These are phyloP conservation scores for Myochromella boudieri DNA, from an alignment of 768 basidiomycete genomes.

Conservation along the genomic window DNA sequence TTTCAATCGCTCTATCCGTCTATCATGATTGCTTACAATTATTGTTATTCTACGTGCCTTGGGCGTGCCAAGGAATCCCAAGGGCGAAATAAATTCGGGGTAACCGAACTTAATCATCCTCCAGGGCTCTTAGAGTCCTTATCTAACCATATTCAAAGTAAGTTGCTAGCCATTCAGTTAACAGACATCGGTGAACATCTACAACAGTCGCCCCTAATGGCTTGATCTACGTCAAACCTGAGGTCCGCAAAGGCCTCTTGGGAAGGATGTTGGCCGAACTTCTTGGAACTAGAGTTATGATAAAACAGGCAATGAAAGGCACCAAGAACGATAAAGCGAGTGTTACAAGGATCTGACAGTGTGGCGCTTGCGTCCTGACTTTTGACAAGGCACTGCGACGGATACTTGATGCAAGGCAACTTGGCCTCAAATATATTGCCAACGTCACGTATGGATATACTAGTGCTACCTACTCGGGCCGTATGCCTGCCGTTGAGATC, in stretches of 20 bases:
- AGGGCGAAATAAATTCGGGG: constrained; percentile 86
- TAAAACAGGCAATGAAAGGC: constrained; percentile 94
- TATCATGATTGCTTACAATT: constrained; percentile 98
- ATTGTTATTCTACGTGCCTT: constrained; percentile 94
- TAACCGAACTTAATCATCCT: constrained; percentile 67
- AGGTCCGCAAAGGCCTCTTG: constrained; percentile 81
- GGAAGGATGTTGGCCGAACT: constrained; percentile 92
- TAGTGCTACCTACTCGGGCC: constrained; percentile 88
- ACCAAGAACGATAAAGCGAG: constrained; percentile 78
- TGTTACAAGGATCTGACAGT: too few species aligned
- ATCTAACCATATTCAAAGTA: constrained; percentile 76
- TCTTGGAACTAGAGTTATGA: constrained; percentile 95
- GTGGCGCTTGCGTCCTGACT: background rate
- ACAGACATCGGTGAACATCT: background rate
- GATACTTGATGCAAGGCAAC: constrained; percentile 87
- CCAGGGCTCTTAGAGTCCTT: constrained; percentile 68
- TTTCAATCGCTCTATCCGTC: constrained; percentile 97
- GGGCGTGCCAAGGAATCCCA: constrained; percentile 88
- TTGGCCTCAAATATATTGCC: constrained; percentile 90
- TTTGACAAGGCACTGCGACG: constrained; percentile 74
- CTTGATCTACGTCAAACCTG: constrained; percentile 87
- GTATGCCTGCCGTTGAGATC: constrained; percentile 98
- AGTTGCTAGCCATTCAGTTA: background rate
- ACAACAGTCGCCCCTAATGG: constrained; percentile 93
- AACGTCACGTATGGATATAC: constrained; percentile 98